These are phyloP conservation scores for Salvia rosmarinus DNA, from an alignment of 257 asterid species.

Conservation along the genomic window DNA sequence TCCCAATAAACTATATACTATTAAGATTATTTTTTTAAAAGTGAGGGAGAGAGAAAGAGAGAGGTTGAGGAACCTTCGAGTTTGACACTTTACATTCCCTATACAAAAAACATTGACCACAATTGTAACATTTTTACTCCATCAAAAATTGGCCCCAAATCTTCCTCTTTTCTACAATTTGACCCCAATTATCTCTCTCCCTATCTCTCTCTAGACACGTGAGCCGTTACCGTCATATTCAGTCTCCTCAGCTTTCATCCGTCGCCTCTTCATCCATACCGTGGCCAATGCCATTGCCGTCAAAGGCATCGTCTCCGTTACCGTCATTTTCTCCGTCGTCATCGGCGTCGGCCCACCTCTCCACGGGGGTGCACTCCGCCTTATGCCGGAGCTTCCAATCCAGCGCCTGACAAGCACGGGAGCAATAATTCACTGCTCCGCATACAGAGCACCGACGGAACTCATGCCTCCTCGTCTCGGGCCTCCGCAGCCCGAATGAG, in stretches of 20 bases:
- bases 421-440: conserved; percentile 89
- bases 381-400: conserved; percentile 96
- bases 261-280: conserved; percentile 36
- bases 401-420: conserved; percentile 96
- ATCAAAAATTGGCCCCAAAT: conserved; percentile 47
- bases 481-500: conserved; percentile 84
- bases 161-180: conserved; percentile 20
- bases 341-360: conserved; percentile 49
- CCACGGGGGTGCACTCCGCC: conserved; percentile 69
- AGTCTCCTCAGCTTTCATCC: conserved; percentile 43
- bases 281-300: conserved; percentile 17
- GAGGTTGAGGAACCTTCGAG: conserved; percentile 2
- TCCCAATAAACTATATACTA: conserved; percentile 20
- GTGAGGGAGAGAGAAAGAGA: neutral
- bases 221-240: conserved; percentile 68
- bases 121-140: conserved; percentile 20
- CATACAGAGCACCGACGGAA: conserved; percentile 91
- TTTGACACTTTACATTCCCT: conserved; percentile 31
- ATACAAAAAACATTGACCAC: conserved; percentile 35
- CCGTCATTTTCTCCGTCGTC: conserved; percentile 37
- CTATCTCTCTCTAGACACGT: conserved; percentile 42
- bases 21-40: neutral
- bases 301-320: conserved; percentile 24
- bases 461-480: conserved; percentile 85
- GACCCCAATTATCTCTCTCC: neutral